Base-by-base conservation (phyloP, 257 asterid species). In the Datura wrightii region DNA sequence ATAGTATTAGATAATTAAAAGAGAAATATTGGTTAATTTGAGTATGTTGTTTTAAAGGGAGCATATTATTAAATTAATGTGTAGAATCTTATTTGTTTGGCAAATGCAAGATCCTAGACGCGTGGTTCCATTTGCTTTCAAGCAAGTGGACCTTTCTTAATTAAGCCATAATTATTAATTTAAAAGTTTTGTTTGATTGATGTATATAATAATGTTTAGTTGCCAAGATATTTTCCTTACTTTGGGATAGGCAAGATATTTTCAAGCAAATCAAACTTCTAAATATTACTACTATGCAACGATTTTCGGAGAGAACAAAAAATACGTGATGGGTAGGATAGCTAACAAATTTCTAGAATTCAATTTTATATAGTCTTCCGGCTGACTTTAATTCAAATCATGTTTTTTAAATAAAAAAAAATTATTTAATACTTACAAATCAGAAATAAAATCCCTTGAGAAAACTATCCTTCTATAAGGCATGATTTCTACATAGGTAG, bases 181-280 rank as follows among this genome's bases (percentile, higher is more conserved):
- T 15, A 14, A 24, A 50, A 31, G 48, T 46, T 85, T 19, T 10
- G 18, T 31, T 84, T 54, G 72, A 42, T 63, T 85, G 76, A 76
- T 18, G 16, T 37, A 44, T 87, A 76, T 76, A 24, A 82, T 84
- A 84, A 41, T 84, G 54, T 24, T 24, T 84, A 31, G 78, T 16
- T 58, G 62, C 65, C 55, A 14, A 83, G 86, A 85, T 83, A 87
- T 87, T 85, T 87, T 24, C 62, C 24, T 48, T 48, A 7, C 11
- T 37, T 72, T 42, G 15, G 72, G 8, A 24, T 31, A 15, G 14
- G 5, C 80, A 60, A 84, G 79, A 87, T 84, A 84, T 84, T 80
- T 80, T 10, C 60, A n/a, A 56, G 24, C 62, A 36, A 58, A 7
- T 50, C 78, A 69, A 16, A 41, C 36, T 70, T 70, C 9, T 42